Conservation (phyloP, 768 basidiomycete species). For the Amanita muscaria region DNA sequence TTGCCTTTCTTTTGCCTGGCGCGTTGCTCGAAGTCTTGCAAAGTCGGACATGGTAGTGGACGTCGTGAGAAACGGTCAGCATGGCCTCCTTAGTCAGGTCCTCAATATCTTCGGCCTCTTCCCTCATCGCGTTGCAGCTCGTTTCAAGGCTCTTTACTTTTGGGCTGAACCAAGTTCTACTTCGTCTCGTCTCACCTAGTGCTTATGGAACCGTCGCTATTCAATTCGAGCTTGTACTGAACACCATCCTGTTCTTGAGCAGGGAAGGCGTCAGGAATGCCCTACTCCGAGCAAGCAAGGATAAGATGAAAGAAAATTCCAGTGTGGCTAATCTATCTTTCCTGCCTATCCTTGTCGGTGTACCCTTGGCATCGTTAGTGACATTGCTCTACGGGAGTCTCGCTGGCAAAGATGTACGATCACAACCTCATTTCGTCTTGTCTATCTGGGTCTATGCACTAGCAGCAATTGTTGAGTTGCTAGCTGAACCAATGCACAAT, state of each 20-base stretch:
- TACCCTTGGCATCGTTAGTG: conserved; percentile 51
- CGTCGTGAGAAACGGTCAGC: conserved; percentile 2
- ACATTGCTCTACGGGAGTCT: conserved; percentile 43
- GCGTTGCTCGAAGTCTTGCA: conserved; percentile 23
- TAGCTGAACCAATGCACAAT: conserved; percentile 79
- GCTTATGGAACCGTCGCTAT: conserved; percentile 88
- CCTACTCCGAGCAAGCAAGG: conserved; percentile 49
- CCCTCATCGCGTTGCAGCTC: conserved; percentile 81
- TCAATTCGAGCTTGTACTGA: conserved; percentile 87
- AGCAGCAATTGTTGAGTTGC: conserved; percentile 69
- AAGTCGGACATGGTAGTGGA: conserved; percentile 27
- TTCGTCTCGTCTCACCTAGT: conserved; percentile 75
- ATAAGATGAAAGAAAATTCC: conserved; percentile 14
- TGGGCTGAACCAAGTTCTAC: conserved; percentile 75
- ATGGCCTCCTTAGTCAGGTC: conserved; percentile 17
- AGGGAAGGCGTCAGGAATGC: conserved; percentile 91
- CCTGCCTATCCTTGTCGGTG: conserved; percentile 60
- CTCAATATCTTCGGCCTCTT: conserved; percentile 38
- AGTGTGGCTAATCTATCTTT: conserved; percentile 39
- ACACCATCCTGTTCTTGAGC: conserved; percentile 84
- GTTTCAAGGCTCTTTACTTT: conserved; percentile 83
- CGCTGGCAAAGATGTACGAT: conserved; percentile 43
- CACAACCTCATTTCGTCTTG: conserved; percentile 54
- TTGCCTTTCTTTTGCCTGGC: conserved; percentile 16
- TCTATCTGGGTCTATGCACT: conserved; percentile 65